A percentile compares a stretch with the other conserved stretches of the same genome.
Evolutionary conservation across 441 rosid genomes (phyloP).

Genomic region (Melastoma candidum): DNA sequence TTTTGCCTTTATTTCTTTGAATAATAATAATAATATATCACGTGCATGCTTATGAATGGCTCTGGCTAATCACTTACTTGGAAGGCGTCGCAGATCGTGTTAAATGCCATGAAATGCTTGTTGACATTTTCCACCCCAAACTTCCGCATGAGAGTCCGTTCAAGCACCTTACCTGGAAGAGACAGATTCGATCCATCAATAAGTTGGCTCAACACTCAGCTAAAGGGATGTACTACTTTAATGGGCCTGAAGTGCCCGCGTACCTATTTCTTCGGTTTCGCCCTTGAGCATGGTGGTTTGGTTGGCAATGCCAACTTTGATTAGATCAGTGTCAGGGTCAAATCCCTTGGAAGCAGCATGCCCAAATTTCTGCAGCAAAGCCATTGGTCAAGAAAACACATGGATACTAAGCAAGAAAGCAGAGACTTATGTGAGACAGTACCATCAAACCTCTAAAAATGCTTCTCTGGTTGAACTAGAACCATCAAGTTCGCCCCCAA

Average conservation of each 20-base stretch:
- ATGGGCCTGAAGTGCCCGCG: conserved; percentile 15
- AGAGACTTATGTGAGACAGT: not conserved
- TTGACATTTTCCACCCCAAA: conserved; percentile 76
- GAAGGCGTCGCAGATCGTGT: conserved; percentile 96
- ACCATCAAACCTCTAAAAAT: conserved; percentile 57
- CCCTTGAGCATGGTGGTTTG: conserved; percentile 99
- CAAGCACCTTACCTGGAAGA: conserved; percentile 60
- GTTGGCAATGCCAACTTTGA: conserved; percentile 82
- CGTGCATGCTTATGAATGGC: too few relatives aligned
- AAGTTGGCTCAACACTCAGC: too few relatives aligned
- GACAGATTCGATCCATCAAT: not conserved
- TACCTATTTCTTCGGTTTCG: conserved; percentile 97
- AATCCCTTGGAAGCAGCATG: conserved; percentile 70
- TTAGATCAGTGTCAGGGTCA: conserved; percentile 77
- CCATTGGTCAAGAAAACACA: conserved; percentile 12
- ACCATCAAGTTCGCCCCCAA: conserved; percentile 74
- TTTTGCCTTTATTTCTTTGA: too few relatives aligned
- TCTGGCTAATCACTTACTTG: conserved; percentile 39
- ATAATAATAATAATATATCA: too few relatives aligned
- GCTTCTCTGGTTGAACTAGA: conserved; percentile 91
- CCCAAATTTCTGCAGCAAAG: conserved; percentile 68
- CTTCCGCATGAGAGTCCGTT: conserved; percentile 85
- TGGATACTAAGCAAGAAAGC: not conserved
- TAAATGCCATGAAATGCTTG: conserved; percentile 81
- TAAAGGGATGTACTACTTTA: conserved; percentile 5